Percentiles rank a stretch among this genome's conserved stretches.
Evolutionary conservation across 169 alveolate species (phyloP).

Genomic region (Plasmodium malariae): DNA sequence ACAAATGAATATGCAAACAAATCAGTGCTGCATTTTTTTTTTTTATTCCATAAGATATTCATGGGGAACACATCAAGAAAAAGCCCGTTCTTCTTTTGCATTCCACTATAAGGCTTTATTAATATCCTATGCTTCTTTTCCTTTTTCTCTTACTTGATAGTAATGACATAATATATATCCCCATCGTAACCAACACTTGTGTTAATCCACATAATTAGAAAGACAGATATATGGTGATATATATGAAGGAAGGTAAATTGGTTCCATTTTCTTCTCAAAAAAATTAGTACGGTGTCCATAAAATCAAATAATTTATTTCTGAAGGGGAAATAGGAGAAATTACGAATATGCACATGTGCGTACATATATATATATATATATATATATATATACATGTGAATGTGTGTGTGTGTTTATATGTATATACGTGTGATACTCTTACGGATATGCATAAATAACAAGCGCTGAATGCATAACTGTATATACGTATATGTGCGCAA

Average conservation of each 20-base stretch:
- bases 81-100: too few species aligned
- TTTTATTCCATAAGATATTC: too few species aligned
- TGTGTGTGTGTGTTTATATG: too few species aligned
- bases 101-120: too few species aligned
- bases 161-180: conserved; percentile 79
- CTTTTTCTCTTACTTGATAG: conserved; percentile 70
- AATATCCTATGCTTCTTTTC: too few species aligned
- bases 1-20: too few species aligned
- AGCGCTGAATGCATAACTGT: background rate
- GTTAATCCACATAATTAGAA: conserved; percentile 81
- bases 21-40: too few species aligned
- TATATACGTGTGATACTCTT: too few species aligned
- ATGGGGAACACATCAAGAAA: too few species aligned
- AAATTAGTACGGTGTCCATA: conserved; percentile 78
- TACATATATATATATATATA: background rate
- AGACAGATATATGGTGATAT: conserved; percentile 81
- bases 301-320: conserved; percentile 78
- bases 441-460: too few species aligned
- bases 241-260: conserved; percentile 82
- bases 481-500: background rate
- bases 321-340: background rate
- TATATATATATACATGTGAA: background rate
- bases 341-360: background rate
- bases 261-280: conserved; percentile 78
- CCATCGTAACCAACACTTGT: conserved; percentile 84